phyloP scores from a whole-genome alignment of 1,284 basidiomycete genomes.

The Fereydounia khargensis region DNA sequence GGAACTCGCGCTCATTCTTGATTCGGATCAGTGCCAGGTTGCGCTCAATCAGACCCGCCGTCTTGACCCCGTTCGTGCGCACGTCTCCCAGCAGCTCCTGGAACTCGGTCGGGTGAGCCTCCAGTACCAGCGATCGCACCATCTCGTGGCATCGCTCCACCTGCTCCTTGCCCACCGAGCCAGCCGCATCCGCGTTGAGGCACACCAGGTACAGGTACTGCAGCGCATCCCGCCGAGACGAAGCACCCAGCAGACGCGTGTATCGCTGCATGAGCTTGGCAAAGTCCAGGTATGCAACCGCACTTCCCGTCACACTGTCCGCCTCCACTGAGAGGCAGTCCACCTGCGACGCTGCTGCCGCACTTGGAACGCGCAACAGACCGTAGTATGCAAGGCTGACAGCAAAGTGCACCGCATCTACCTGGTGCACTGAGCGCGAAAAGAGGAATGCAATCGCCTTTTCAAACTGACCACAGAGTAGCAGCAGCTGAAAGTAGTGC shows the following conservation, averaged over 20 bases:
- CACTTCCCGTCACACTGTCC: slow-evolving; percentile 14
- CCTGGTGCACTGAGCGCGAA: slow-evolving; percentile 80
- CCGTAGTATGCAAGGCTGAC: slow-evolving; percentile 92
- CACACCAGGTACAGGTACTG: slow-evolving; percentile 92
- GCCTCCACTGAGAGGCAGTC: slow-evolving; percentile 28
- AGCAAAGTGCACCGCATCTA: slow-evolving; percentile 92
- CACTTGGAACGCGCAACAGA: slow-evolving; percentile 75
- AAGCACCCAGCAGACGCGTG: slow-evolving; percentile 81
- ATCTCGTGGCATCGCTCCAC: slow-evolving; percentile 81
- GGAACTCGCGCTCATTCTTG: slow-evolving; percentile 70
- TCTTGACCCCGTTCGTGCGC: slow-evolving; percentile 79
- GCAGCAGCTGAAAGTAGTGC: slow-evolving; percentile 82
- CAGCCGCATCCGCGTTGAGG: slow-evolving; percentile 68
- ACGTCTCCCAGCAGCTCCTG: slow-evolving; percentile 86
- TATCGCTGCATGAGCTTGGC: slow-evolving; percentile 88
- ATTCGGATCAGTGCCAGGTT: slow-evolving; percentile 76
- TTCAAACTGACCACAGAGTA: slow-evolving; percentile 93
- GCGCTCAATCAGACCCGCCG: slow-evolving; percentile 83
- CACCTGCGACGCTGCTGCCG: slow-evolving; percentile 72
- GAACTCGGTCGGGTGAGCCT: slow-evolving; percentile 70
- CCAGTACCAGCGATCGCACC: slow-evolving; percentile 80
- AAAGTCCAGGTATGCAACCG: slow-evolving; percentile 65
- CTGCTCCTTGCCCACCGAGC: slow-evolving; percentile 73
- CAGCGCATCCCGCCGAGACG: slow-evolving; percentile 87
- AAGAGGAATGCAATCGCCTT: slow-evolving; percentile 86